phyloP scores from a whole-genome alignment of 805 yeast genomes.

The Lachancea thermotolerans region DNA sequence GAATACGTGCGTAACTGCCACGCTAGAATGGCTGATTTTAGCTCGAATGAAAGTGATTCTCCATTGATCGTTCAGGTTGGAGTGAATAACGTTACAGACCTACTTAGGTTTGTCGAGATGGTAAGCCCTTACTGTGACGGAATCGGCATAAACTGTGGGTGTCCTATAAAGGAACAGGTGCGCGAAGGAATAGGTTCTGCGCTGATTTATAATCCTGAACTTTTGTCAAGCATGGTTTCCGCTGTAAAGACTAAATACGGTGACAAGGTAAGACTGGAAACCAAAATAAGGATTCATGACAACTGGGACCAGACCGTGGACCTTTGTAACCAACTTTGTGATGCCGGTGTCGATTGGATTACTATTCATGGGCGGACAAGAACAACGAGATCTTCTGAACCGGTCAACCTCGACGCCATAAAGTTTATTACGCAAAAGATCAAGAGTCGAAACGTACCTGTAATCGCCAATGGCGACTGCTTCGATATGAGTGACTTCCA shows the following conservation, averaged over 20 bases:
- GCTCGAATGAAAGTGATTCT: conserved; percentile 64
- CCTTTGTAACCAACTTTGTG: conserved; percentile 68
- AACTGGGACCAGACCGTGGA: conserved; percentile 65
- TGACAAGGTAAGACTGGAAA: conserved; percentile 67
- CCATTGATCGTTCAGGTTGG: conserved; percentile 88
- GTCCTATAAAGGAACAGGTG: conserved; percentile 92
- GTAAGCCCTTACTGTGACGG: conserved; percentile 90
- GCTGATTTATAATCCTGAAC: conserved; percentile 73
- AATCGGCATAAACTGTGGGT: conserved; percentile 92
- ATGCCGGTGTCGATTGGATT: conserved; percentile 86
- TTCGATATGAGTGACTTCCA: conserved; percentile 58
- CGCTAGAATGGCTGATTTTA: conserved; percentile 80
- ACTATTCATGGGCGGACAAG: conserved; percentile 92
- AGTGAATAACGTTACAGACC: conserved; percentile 73
- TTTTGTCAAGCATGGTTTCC: conserved; percentile 75
- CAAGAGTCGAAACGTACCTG: conserved; percentile 54
- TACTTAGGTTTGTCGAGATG: conserved; percentile 78
- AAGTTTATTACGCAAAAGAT: conserved; percentile 45
- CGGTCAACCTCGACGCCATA: conserved; percentile 81
- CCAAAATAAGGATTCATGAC: conserved; percentile 82
- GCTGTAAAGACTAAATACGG: conserved; percentile 77
- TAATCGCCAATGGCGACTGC: conserved; percentile 98
- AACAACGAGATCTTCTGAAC: conserved; percentile 74
- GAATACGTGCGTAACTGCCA: conserved; percentile 81
- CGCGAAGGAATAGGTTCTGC: conserved; percentile 98